Base-by-base conservation (phyloP, 768 basidiomycete species). In the Symmetrospora coprosmae region DNA sequence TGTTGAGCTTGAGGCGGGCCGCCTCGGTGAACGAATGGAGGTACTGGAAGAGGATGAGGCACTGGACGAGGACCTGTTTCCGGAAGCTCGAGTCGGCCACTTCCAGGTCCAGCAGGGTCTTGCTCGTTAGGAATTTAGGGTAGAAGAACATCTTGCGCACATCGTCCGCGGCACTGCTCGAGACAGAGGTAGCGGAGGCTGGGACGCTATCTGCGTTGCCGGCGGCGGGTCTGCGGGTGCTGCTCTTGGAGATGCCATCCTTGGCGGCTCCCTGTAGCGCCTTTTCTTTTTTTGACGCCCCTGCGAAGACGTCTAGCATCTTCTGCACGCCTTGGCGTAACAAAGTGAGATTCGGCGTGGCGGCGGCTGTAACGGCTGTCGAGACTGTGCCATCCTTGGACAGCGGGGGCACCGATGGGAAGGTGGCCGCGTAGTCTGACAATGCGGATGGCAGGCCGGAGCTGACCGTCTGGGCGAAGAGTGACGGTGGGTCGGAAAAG, bases 41-140 rank as follows among this genome's bases (percentile, higher is more conserved):
- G 64, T 70, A 68, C 31, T 70, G 67, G 30, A 68, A 63, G 23
- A 73, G 66, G 60, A 73, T 71, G 25, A 71, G 66, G 37, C 69
- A 59, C 61, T 94, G 89, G 69, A 91, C 83, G 19, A 92, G 77
- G 72, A 90, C 82, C 73, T 92, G 90, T 16, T 87, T 82, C n/a
- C 89, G 84, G 76, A 94, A 94, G 67, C 85, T 81, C 0, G 85
- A 85, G 68, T 91, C 89, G 21, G 87, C 84, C 50, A 88, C 89
- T 78, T 94, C 88, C 46, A 90, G 81, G 50, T 86, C 87, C 16
- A 90, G 75, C 21, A 94, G 75, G 56, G 89, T 87, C 0, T 86
- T 83, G 64, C 82, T 87, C 0, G 89, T 92, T 53, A 94, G 74
- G 73, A 88, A 91, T 72, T 91, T 94, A 35, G 89, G 86, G 68